These are phyloP conservation scores for Chionographis japonica DNA, from an alignment of 106 monocot species.

Conservation along the genomic window DNA sequence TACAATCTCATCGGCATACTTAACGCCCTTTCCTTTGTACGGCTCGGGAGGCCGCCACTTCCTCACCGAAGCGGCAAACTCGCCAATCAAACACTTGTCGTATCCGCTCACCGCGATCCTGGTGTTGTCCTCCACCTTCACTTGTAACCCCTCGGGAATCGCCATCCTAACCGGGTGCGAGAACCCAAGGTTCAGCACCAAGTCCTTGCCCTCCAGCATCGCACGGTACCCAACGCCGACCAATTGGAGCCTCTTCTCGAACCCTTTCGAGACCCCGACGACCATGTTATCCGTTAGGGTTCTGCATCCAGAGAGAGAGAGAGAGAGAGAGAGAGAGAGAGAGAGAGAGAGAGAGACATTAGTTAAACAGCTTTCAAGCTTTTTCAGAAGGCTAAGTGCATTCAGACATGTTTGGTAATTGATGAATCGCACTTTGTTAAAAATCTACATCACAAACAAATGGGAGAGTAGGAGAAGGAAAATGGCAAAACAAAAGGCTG, in stretches of 20 bases:
- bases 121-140: conserved; percentile 91
- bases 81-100: conserved; percentile 73
- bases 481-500: too few relatives aligned
- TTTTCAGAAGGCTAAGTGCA: too few relatives aligned
- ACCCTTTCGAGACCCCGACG: conserved; percentile 90
- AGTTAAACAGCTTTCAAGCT: not conserved
- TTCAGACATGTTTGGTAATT: too few relatives aligned
- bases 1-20: conserved; percentile 85
- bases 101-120: conserved; percentile 68
- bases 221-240: conserved; percentile 93
- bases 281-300: conserved; percentile 97
- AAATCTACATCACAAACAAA: too few relatives aligned
- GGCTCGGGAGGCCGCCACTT: conserved; percentile 98
- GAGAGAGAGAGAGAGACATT: not conserved
- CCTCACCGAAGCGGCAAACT: conserved; percentile 81
- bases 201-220: conserved; percentile 61
- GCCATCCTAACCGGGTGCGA: conserved; percentile 87
- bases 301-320: conserved; percentile 29
- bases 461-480: too few relatives aligned
- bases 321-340: conserved; percentile 1
- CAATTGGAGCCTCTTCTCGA: conserved; percentile 79
- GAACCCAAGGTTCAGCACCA: conserved; percentile 83
- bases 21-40: conserved; percentile 92
- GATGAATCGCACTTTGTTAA: too few relatives aligned
- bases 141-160: conserved; percentile 68